These are phyloP conservation scores for Pachysolen tannophilus DNA, from an alignment of 805 yeast species.

Conservation along the genomic window DNA sequence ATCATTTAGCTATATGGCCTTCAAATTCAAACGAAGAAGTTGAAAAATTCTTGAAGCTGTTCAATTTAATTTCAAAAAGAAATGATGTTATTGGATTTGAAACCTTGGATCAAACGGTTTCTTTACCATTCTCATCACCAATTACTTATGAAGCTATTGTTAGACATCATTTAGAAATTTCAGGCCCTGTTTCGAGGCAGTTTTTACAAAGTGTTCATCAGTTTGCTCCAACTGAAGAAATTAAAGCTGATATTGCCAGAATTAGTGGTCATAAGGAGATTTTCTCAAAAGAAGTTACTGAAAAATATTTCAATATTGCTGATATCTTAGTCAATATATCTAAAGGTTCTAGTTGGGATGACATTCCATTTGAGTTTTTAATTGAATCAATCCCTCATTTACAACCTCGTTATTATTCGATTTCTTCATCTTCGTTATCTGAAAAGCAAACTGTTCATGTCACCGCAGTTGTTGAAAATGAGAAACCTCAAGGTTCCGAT, in stretches of 20 bases:
- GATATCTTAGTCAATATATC: constrained; percentile 63
- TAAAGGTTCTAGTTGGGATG: constrained; percentile 57
- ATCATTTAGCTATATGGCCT: constrained; percentile 93
- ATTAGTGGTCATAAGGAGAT: constrained; percentile 62
- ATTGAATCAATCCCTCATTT: constrained; percentile 74
- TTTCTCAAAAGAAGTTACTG: constrained; percentile 60
- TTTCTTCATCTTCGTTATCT: constrained; percentile 78
- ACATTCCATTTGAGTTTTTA: constrained; percentile 77
- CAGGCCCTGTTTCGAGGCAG: constrained; percentile 92
- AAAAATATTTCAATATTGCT: constrained; percentile 61
- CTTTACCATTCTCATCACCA: constrained; percentile 57
- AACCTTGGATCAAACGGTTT: constrained; percentile 62
- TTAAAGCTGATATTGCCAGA: constrained; percentile 37
- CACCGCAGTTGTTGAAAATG: constrained; percentile 88
- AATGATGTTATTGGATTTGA: constrained; percentile 54
- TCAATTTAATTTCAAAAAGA: constrained; percentile 47
- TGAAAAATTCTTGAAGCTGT: constrained; percentile 51
- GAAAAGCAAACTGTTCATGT: constrained; percentile 72
- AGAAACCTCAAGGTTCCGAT: constrained; percentile 22
- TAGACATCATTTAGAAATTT: constrained; percentile 81
- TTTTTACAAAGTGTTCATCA: constrained; percentile 62
- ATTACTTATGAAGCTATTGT: constrained; percentile 84
- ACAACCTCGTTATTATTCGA: constrained; percentile 94
- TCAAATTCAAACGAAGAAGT: constrained; percentile 77
- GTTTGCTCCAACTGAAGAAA: constrained; percentile 67